Evolutionary conservation across 768 basidiomycete genomes (phyloP), one percentile per base, ranked within the genome.

Genomic region (Dacryopinax spathularia): DNA sequence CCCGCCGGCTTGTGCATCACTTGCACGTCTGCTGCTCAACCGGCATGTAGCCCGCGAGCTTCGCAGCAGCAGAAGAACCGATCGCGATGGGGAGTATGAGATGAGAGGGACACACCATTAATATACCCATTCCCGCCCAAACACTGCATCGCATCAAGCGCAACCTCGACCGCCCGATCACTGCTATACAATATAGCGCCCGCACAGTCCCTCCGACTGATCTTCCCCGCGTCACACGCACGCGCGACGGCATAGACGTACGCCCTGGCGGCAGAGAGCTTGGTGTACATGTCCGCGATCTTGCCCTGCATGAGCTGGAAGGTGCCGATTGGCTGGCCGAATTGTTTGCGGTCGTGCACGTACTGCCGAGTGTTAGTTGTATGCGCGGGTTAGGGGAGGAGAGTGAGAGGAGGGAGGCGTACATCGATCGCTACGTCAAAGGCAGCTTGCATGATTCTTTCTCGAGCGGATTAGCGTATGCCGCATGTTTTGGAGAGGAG

Each of bases 271-370:
- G 93, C 88, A 69, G 85, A 88, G 39, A 96, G 76, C 72, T 88
- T 91, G 7, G 93, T 95, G 72, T 95, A 95, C 92, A 95, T 95
- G 73, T 95, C 92, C 67, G 86, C 87, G 60, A 34, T 39, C 20
- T 44, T 66, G 84, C 92, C 93, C 82, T 96, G 94, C 89, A 97
- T 96, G 63, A 96, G 72, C 73, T 96, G 93, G 79, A 96, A 95
- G 34, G 87, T 87, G 22, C 89, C 94, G 41, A 97, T 80, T 10
- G 87, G 84, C 69, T 83, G 83, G 35, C 87, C 90, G 68, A 97
- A 97, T 71, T 97, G 94, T 73, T 91, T 84, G 66, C 94, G 81
- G 63, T 93, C 86, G 71, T 97, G 94, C n/a, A 92, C 82, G 72
- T 96, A 96, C 70, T 73, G 70, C 25, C 2, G 33, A 16, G 61